Evolutionary conservation across 1,284 basidiomycete species (phyloP).

Genomic region (Malassezia slooffiae): DNA sequence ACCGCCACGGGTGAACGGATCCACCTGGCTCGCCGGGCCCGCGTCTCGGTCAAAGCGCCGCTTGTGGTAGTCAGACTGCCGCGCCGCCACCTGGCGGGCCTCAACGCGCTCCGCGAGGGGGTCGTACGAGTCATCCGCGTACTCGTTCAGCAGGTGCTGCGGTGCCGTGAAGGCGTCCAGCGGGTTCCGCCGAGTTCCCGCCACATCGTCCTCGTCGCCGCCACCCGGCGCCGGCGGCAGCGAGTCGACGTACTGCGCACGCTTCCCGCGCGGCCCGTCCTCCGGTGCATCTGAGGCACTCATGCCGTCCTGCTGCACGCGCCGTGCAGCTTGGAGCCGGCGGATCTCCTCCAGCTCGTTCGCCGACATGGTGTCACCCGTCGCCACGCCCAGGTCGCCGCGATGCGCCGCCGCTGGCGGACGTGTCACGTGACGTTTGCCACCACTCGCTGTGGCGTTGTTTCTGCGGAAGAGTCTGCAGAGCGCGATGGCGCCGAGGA

Average conservation of each 20-base stretch:
- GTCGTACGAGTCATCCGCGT: slow-evolving; percentile 78
- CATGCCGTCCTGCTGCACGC: slow-evolving; percentile 3
- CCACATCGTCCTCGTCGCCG: slow-evolving; percentile 23
- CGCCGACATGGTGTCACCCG: slow-evolving; percentile 22
- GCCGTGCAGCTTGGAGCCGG: slow-evolving; percentile 23
- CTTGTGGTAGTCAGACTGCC: slow-evolving; percentile 91
- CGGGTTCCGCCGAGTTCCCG: slow-evolving; percentile 22
- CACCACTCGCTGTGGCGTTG: background rate
- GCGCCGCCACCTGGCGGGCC: slow-evolving; percentile 79
- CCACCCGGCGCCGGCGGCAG: slow-evolving; percentile 21
- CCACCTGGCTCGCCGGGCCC: slow-evolving; percentile 22
- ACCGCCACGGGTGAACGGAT: slow-evolving; percentile 49
- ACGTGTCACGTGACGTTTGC: background rate
- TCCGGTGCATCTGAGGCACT: slow-evolving; percentile 24
- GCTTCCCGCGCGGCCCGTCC: background rate
- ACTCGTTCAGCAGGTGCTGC: slow-evolving; percentile 88
- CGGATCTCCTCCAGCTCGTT: slow-evolving; percentile 27
- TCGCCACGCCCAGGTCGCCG: too few relatives aligned
- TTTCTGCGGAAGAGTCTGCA: background rate
- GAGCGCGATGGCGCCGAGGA: slow-evolving; percentile 25
- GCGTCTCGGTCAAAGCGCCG: slow-evolving; percentile 59
- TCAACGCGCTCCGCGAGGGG: slow-evolving; percentile 85
- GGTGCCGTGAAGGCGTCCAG: slow-evolving; percentile 59
- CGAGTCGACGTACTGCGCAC: slow-evolving; percentile 27
- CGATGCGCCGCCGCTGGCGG: too few relatives aligned